Evolutionary conservation across 2,329 filamentous ascomycete genomes (phyloP), one percentile per base, ranked within the genome.

Genomic region (Akanthomyces uredinophilus): DNA sequence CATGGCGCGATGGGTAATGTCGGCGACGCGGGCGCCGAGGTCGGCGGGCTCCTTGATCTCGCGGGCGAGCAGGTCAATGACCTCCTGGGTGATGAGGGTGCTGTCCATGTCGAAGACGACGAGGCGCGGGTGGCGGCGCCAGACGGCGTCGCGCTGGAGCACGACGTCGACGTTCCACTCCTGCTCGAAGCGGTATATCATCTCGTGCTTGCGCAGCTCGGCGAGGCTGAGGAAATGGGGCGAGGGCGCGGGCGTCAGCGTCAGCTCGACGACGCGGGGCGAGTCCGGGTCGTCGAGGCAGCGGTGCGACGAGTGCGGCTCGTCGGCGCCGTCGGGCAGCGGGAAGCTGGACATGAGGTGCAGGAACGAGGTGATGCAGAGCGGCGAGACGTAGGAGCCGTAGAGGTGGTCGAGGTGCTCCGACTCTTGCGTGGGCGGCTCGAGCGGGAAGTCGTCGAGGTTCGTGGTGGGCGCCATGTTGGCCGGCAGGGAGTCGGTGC

Each of bases 31-130:
- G 59, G 87, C 87, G 68, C 91, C 87, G n/a, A 96, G 83, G 58
- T 92, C 91, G 2, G 84, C 76, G 71, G 83, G 78, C 75, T 90
- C 78, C 53, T 77, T 80, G 69, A 96, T 86, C 43, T 89, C 89
- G 60, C 89, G 87, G 4, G 95, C 95, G 62, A 99, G 88, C 70
- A 98, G 87, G 74, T 99, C 95, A 72, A 99, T 98, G 64, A 97
- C 93, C 78, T 99, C 95, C 74, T 99, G 93, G 60, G 94, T 90
- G 73, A 99, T 98, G 64, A 99, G 83, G 0, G 95, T 99, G 74
- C 90, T 95, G 78, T 99, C 95, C 95, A 99, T 99, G 75, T 99
- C 95, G 71, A 99, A 99, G 37, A 97, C 91, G 4, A 94, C 92
- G 13, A 98, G 81, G 10, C 94, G 86, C 67, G 93, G 93, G 75